These are phyloP conservation scores for Trichoderma atroviride DNA, from an alignment of 2,329 filamentous ascomycete genomes.

Conservation along the genomic window DNA sequence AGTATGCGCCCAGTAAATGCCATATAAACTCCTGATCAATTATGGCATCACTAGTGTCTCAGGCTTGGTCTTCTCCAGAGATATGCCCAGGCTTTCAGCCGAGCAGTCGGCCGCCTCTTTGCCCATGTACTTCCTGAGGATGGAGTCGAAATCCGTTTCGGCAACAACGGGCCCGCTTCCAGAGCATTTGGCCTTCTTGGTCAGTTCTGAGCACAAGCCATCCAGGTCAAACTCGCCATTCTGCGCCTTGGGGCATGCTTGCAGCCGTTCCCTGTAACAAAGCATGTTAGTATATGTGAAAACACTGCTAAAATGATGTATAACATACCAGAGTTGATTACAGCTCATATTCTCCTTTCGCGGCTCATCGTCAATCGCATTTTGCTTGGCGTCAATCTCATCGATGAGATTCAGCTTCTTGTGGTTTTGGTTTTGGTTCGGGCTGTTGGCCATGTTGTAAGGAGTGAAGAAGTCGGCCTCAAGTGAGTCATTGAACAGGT, in stretches of 20 bases:
- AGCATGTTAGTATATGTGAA: conserved; percentile 44
- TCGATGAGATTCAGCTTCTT: conserved; percentile 72
- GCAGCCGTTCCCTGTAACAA: conserved; percentile 77
- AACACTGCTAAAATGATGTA: neutral
- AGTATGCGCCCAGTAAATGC: conserved; percentile 12
- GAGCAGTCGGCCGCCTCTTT: conserved; percentile 43
- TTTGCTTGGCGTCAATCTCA: conserved; percentile 75
- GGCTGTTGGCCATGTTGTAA: conserved; percentile 66
- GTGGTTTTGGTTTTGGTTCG: conserved; percentile 37
- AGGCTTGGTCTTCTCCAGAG: conserved; percentile 40
- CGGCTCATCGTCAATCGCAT: conserved; percentile 68
- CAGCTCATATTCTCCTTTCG: conserved; percentile 70
- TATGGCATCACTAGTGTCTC: conserved; percentile 28
- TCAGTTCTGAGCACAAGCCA: conserved; percentile 85
- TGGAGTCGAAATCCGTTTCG: conserved; percentile 82
- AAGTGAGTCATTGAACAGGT: conserved; percentile 75
- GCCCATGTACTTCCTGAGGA: conserved; percentile 67
- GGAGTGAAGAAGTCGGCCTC: conserved; percentile 80
- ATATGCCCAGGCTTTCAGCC: conserved; percentile 62
- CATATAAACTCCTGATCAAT: neutral
- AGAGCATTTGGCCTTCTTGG: conserved; percentile 94
- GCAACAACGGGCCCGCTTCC: conserved; percentile 87
- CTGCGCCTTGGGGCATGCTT: conserved; percentile 83
- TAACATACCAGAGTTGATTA: conserved; percentile 86
- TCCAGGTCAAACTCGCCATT: conserved; percentile 93